Base-by-base conservation (phyloP, 352 stramenopile species). In the Thraustochytrium sp. region DNA sequence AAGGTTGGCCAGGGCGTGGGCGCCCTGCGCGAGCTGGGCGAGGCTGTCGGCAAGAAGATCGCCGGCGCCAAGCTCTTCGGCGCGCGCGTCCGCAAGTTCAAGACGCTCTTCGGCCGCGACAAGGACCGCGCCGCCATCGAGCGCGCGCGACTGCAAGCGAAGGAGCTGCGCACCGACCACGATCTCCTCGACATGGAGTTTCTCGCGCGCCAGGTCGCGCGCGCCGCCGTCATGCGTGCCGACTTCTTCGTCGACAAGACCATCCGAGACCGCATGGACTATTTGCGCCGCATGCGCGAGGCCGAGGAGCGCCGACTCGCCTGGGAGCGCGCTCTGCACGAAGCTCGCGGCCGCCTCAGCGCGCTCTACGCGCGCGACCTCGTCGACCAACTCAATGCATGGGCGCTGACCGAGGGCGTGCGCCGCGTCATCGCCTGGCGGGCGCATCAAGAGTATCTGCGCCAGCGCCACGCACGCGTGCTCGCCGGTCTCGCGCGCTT, bases 221-320 rank as follows among this genome's bases (percentile, higher is more conserved):
- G 46, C 13, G 68, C n/a, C n/a, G 42, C 21, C 8, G 21, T 80
- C 16, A 65, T 80, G 34, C 42, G 68, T 13, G 68, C 46, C 8
- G n/a, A 65, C 13, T 48, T 75, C 44, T 53, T 46, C 34, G 46
- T 63, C 21, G 51, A 61, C n/a, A 80, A 72, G 2, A 72, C 68
- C 3, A 36, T 80, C n/a, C 42, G 34, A 5, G 68, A 80, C 1
- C 31, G 53, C n/a, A 61, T 80, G 44, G 68, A 80, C 0, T 8
- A 51, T 18, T 31, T 55, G n/a, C 48, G 68, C 2, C 9, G 31
- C 5, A 23, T 46, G 23, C 48, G 42, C 9, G 42, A 72, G 44
- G 48, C 31, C 16, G 68, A 61, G 34, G 48, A 44, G 34, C 13
- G 21, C 13, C 31, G 44, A 4, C 68, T 23, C 18, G 48, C 53